Conservation (phyloP, 2,329 filamentous ascomycete species). For the Teratosphaeria viscida region DNA sequence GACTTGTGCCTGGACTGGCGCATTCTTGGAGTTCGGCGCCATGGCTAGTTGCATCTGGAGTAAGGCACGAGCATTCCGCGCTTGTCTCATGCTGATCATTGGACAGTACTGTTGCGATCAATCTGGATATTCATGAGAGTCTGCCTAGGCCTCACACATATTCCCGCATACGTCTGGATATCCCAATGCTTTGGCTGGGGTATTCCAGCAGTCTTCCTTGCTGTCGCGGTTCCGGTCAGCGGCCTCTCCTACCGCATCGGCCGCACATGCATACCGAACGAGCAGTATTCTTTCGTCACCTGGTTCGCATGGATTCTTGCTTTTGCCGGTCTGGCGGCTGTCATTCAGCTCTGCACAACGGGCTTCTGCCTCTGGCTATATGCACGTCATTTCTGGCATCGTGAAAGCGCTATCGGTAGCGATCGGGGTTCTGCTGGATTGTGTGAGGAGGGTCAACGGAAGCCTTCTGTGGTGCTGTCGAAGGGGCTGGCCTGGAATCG, state of each 20-base stretch:
- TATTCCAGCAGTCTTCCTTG: conserved; percentile 64
- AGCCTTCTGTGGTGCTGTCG: conserved; percentile 2
- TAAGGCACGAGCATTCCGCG: not conserved
- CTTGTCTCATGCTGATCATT: not conserved
- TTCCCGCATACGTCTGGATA: conserved; percentile 74
- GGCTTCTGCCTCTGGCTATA: conserved; percentile 27
- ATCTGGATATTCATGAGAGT: conserved; percentile 90
- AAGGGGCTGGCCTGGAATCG: conserved; percentile 45
- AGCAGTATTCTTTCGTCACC: conserved; percentile 60
- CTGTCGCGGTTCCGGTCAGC: conserved; percentile 66
- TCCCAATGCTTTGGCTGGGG: conserved; percentile 73
- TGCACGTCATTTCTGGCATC: conserved; percentile 6
- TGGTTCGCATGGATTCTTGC: conserved; percentile 30
- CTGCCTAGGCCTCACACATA: conserved; percentile 84
- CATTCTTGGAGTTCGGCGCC: conserved; percentile 75
- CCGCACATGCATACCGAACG: conserved; percentile 83
- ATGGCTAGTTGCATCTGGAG: conserved; percentile 75
- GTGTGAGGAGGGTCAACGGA: not conserved
- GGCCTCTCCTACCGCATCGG: conserved; percentile 91
- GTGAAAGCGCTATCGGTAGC: not conserved
- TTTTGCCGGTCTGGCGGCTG: conserved; percentile 21
- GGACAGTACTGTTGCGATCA: conserved; percentile 61
- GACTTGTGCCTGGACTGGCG: conserved; percentile 78
- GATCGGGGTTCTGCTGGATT: not conserved
- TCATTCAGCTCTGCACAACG: conserved; percentile 24